phyloP scores from a whole-genome alignment of 139 green algal species.

The Chlorella sorokiniana region DNA sequence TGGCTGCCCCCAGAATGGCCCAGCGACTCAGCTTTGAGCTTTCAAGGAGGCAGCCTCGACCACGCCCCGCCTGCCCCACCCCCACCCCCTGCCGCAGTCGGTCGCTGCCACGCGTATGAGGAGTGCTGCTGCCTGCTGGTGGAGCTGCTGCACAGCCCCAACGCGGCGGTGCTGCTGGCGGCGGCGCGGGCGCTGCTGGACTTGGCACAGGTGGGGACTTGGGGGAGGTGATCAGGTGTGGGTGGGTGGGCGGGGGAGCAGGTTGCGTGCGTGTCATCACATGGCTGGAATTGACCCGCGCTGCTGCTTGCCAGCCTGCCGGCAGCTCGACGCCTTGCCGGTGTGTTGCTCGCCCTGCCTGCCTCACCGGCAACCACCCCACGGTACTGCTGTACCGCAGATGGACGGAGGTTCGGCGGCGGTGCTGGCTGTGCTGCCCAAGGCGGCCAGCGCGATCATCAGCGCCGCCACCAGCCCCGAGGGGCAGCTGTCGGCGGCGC shows the following conservation, averaged over 20 bases:
- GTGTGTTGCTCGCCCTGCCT: background rate
- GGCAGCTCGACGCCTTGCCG: background rate
- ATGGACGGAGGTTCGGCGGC: constrained; percentile 34
- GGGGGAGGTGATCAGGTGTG: background rate
- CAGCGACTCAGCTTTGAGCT: too few species aligned
- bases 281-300: too few species aligned
- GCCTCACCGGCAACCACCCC: background rate
- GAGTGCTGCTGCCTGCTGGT: constrained; percentile 20
- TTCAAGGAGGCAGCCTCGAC: too few species aligned
- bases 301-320: background rate
- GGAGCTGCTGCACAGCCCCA: constrained; percentile 24
- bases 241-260: background rate
- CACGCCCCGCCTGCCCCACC: too few species aligned
- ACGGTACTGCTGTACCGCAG: background rate
- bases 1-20: too few species aligned
- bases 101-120: constrained; percentile 24
- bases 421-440: constrained; percentile 36
- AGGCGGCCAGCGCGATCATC: constrained; percentile 27
- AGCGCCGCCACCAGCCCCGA: constrained; percentile 9
- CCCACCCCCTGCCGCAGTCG: constrained; percentile 8
- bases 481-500: constrained; percentile 23
- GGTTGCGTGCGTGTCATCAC: background rate
- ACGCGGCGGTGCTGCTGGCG: constrained; percentile 27
- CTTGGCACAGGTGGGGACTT: constrained; percentile 28
- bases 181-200: constrained; percentile 31